phyloP scores from a whole-genome alignment of 441 rosid species.

The Jatropha podagrica region DNA sequence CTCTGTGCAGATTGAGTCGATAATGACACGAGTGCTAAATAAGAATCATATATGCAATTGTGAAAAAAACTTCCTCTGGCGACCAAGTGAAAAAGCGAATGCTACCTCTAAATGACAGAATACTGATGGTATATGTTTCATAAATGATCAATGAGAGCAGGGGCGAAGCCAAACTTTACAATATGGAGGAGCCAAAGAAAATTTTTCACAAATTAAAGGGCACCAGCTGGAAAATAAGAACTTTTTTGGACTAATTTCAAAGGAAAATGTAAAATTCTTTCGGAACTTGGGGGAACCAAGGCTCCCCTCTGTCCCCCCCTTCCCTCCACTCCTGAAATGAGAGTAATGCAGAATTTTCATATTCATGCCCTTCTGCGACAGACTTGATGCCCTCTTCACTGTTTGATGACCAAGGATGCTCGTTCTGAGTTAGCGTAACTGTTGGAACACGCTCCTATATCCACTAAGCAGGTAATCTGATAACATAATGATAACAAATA shows the following conservation, averaged over 20 bases:
- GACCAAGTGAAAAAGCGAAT: not conserved
- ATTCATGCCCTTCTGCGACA: not conserved
- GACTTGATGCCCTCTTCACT: slow-evolving; percentile 13
- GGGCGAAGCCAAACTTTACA: no score
- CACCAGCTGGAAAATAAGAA: no score
- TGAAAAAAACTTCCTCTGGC: not conserved
- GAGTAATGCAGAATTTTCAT: not conserved
- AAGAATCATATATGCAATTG: not conserved
- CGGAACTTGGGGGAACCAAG: no score
- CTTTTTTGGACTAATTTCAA: no score
- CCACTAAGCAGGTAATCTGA: slow-evolving; percentile 23
- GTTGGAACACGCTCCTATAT: slow-evolving; percentile 1
- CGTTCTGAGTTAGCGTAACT: not conserved
- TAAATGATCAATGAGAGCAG: not conserved
- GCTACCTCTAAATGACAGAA: not conserved
- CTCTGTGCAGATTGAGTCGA: not conserved
- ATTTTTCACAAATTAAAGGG: no score
- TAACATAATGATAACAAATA: slow-evolving; percentile 1
- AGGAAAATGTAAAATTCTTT: no score
- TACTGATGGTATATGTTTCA: not conserved
- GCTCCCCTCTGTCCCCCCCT: no score
- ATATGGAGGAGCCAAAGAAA: no score
- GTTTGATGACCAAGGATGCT: slow-evolving; percentile 5
- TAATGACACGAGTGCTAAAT: not conserved
- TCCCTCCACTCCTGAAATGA: no score